Percentiles rank a stretch among this genome's conserved stretches.
Conservation (phyloP, 495 filamentous ascomycete genomes). For the Tuber brumale region DNA sequence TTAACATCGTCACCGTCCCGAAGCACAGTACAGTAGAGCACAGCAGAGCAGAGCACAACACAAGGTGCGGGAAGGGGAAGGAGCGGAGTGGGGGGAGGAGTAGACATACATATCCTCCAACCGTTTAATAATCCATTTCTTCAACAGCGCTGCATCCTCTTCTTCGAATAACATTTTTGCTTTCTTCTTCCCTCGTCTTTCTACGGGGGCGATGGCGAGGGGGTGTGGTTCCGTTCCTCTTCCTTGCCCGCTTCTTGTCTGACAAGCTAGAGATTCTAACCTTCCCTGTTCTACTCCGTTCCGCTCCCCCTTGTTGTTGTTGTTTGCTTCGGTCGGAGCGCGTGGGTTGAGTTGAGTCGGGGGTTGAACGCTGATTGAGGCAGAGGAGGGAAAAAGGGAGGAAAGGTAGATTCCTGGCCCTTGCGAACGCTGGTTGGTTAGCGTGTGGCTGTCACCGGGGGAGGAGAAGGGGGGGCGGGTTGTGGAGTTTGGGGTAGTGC, state of each 20-base stretch:
- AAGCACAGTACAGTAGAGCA: not conserved
- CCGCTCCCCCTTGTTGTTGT: not conserved
- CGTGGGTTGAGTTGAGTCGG: not conserved
- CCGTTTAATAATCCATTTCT: conserved; percentile 83
- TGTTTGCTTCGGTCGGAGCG: not conserved
- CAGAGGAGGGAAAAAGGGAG: not conserved
- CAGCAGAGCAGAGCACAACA: not conserved
- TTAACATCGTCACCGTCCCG: not conserved
- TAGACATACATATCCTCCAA: conserved; percentile 77
- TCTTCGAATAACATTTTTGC: conserved; percentile 69
- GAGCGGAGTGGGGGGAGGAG: not conserved
- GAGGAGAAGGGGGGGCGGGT: not conserved
- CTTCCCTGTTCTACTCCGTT: not conserved
- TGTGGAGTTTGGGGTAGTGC: not conserved
- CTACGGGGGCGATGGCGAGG: not conserved
- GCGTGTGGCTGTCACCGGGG: not conserved
- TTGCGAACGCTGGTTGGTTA: not conserved
- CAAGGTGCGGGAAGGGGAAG: not conserved
- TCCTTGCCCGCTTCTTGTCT: not conserved
- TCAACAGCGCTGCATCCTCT: conserved; percentile 64
- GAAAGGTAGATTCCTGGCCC: not conserved
- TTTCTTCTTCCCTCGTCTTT: not conserved
- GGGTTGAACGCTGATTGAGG: not conserved
- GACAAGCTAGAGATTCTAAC: not conserved
- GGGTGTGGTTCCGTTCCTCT: not conserved